phyloP scores from a whole-genome alignment of 2,329 filamentous ascomycete genomes.

The Fusarium sp. region DNA sequence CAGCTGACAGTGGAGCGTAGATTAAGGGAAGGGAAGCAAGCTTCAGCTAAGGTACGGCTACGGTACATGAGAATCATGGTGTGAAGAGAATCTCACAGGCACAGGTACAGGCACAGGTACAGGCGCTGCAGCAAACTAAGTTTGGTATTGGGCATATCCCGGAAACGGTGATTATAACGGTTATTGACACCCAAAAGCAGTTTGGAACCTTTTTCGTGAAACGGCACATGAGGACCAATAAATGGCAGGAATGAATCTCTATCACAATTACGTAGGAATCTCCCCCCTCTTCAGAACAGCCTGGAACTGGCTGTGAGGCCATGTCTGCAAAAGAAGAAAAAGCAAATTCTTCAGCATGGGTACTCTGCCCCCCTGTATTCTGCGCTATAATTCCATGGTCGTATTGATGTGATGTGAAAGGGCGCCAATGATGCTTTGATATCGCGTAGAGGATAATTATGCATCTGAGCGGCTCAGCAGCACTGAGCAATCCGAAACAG shows the following conservation, averaged over 20 bases:
- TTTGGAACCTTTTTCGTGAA: not conserved
- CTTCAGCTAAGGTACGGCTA: not conserved
- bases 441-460: not conserved
- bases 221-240: not conserved
- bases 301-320: not conserved
- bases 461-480: not conserved
- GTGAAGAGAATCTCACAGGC: slow-evolving; percentile 1
- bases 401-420: not conserved
- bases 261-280: not conserved
- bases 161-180: slow-evolving; percentile 4
- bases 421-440: not conserved
- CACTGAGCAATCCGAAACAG: not conserved
- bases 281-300: not conserved
- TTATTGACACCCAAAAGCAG: slow-evolving; percentile 20
- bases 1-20: slow-evolving; percentile 1
- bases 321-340: not conserved
- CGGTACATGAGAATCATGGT: not conserved
- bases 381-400: not conserved
- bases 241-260: not conserved
- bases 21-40: not conserved
- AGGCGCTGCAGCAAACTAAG: not conserved
- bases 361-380: not conserved
- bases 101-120: not conserved
- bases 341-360: not conserved
- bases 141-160: not conserved